These are phyloP conservation scores for Septoria petroselini DNA, from an alignment of 2,329 filamentous ascomycete species.

Conservation along the genomic window DNA sequence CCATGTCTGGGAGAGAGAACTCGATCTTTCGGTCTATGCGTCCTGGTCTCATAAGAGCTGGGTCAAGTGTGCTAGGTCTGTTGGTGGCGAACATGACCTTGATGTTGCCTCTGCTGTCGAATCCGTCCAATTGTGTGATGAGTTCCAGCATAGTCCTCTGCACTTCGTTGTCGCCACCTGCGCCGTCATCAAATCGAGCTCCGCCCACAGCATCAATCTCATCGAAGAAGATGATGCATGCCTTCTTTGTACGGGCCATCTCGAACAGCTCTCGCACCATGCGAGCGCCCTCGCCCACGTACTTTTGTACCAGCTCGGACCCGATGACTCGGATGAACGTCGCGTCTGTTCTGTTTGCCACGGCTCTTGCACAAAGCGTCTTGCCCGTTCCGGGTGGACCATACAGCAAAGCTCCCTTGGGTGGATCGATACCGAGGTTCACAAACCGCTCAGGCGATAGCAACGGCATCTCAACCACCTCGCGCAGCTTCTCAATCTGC, in stretches of 20 bases:
- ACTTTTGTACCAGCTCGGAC: slow-evolving; percentile 96
- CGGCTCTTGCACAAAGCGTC: slow-evolving; percentile 93
- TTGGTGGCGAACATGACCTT: slow-evolving; percentile 99
- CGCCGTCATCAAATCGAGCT: slow-evolving; percentile 93
- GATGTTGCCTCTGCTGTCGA: slow-evolving; percentile 95
- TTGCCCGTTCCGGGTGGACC: slow-evolving; percentile 98
- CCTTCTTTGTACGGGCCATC: slow-evolving; percentile 99
- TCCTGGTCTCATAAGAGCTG: slow-evolving; percentile 93
- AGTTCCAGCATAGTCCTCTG: slow-evolving; percentile 97
- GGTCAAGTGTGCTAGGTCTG: slow-evolving; percentile 89
- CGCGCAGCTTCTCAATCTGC: slow-evolving; percentile 97
- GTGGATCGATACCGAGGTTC: slow-evolving; percentile 96
- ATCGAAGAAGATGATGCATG: slow-evolving; percentile 99
- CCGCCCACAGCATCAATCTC: slow-evolving; percentile 96
- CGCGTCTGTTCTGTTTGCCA: slow-evolving; percentile 95
- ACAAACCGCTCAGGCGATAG: slow-evolving; percentile 96
- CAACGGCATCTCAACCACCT: slow-evolving; percentile 97
- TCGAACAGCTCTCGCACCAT: slow-evolving; percentile 99
- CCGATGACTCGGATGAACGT: slow-evolving; percentile 99
- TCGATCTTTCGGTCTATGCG: slow-evolving; percentile 99
- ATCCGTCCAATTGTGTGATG: slow-evolving; percentile 94
- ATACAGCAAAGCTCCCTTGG: slow-evolving; percentile 94
- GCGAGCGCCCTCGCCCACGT: slow-evolving; percentile 93
- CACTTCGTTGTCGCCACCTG: slow-evolving; percentile 95
- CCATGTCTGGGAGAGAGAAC: slow-evolving; percentile 94